Percentiles rank a stretch among this genome's conserved stretches.
These are phyloP conservation scores for Paramecium caudatum DNA, from an alignment of 73 alveolate genomes.

Conservation along the genomic window DNA sequence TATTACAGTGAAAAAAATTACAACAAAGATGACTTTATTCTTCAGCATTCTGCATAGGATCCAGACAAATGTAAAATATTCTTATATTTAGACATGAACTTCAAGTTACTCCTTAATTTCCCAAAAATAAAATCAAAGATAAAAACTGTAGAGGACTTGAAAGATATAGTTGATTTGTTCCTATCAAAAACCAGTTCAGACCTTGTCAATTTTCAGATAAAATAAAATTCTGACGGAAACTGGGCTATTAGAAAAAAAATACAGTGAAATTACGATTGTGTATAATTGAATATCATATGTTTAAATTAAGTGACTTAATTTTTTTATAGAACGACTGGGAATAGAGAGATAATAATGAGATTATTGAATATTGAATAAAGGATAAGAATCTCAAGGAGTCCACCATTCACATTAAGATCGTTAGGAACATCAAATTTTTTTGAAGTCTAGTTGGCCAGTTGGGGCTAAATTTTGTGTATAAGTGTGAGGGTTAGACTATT, in stretches of 20 bases:
- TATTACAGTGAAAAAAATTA: slow-evolving; percentile 47
- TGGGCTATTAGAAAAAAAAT: slow-evolving; percentile 46
- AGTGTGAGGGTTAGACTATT: neutral
- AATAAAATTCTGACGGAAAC: neutral
- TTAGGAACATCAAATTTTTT: too few species aligned
- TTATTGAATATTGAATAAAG: too few species aligned
- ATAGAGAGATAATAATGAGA: too few species aligned
- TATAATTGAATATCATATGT: too few species aligned
- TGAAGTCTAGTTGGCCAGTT: slow-evolving; percentile 3
- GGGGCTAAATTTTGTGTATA: neutral
- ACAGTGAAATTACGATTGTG: too few species aligned
- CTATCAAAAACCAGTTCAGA: neutral
- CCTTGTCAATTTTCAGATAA: slow-evolving; percentile 9
- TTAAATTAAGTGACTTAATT: too few species aligned
- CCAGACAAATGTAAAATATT: slow-evolving; percentile 36
- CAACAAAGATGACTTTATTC: slow-evolving; percentile 18
- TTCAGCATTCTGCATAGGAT: slow-evolving; percentile 30
- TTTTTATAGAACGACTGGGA: too few species aligned
- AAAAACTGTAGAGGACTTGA: slow-evolving; percentile 2
- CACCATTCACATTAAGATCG: too few species aligned
- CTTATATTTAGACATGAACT: neutral
- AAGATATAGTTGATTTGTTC: neutral
- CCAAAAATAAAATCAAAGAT: slow-evolving; percentile 32
- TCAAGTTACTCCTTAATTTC: neutral
- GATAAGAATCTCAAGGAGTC: too few species aligned